These are phyloP conservation scores for Ophiostoma triangulosporum DNA, from an alignment of 2,329 filamentous ascomycete species.

Conservation along the genomic window DNA sequence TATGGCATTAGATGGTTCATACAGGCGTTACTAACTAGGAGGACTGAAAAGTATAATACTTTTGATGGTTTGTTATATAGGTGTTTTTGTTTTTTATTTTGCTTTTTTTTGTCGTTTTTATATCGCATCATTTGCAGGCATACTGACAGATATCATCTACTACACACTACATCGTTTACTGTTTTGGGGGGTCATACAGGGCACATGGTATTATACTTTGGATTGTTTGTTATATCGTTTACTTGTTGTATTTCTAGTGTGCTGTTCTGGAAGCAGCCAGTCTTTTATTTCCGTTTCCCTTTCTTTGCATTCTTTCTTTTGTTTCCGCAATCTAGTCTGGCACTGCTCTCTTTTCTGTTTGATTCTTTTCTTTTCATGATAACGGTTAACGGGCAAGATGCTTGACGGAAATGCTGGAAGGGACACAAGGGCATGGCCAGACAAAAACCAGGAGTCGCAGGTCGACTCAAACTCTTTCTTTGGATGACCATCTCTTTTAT, in stretches of 20 bases:
- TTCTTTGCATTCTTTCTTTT: constrained; percentile 1
- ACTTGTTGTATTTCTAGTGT: constrained; percentile 4
- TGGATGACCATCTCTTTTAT: background rate
- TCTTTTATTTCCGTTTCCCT: background rate
- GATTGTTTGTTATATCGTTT: background rate
- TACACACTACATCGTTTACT: background rate
- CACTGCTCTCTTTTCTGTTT: constrained; percentile 4
- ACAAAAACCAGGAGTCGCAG: constrained; percentile 2
- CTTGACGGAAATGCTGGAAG: constrained; percentile 4
- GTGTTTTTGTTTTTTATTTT: background rate
- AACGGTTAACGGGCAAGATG: background rate
- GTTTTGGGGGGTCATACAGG: background rate
- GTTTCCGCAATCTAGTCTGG: background rate
- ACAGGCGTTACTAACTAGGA: constrained; percentile 6
- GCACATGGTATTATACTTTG: background rate
- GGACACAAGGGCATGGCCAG: background rate
- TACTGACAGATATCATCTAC: background rate
- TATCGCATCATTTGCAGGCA: background rate
- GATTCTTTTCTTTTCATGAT: constrained; percentile 5
- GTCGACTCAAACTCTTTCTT: constrained; percentile 6
- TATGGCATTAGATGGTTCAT: background rate
- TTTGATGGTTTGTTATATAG: background rate
- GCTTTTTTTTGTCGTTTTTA: background rate
- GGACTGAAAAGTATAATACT: constrained; percentile 3
- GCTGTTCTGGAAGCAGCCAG: constrained; percentile 11